Evolutionary conservation across 2,329 filamentous ascomycete species (phyloP), one percentile per base, ranked within the genome.

Genomic region (Raffaelea albimanens): DNA sequence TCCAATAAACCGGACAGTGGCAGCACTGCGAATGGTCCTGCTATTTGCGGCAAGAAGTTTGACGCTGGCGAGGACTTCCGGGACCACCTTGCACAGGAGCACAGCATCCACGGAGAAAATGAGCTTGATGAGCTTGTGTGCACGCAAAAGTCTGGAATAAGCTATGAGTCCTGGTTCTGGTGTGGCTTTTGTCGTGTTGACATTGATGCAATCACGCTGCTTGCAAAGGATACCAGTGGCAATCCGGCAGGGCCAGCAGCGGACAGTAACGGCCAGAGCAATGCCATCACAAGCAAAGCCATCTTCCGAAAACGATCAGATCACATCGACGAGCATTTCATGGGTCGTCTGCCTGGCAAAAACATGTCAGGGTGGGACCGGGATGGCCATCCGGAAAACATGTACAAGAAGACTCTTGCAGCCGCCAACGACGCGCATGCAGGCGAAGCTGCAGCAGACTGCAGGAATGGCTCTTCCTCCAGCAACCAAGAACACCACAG

Each of bases 151-250:
- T 29, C 13, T 29, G 25, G 25, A 7, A 29, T 13, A 13, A 13
- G 25, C 25, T 29, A 29, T 29, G 13, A 13, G 13, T 13, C 41
- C 2, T 70, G 74, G 5, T 95, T 88, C 63, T 95, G 89, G 89
- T 95, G 90, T 58, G 89, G 89, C 0, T 95, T 95, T 61, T 95
- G 88, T 61, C 58, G 66, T 16, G 57, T 64, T 18, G 69, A 80
- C 19, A 66, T 87, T 14, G 9, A 13, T 4, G 23, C 10, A n/a
- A 14, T 22, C 19, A 9, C 4, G n/a, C n/a, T n/a, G n/a, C n/a
- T 11, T 9, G 2, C 3, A 16, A 40, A n/a, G 10, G n/a, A n/a
- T n/a, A n/a, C n/a, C n/a, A n/a, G 39, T 19, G 14, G 3, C 40
- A 11, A 7, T 20, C 20, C 16, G 20, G 16, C 40, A 41, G 5